Evolutionary conservation across 768 basidiomycete species (phyloP), one percentile per base, ranked within the genome.

Genomic region (Podaxis sp.): DNA sequence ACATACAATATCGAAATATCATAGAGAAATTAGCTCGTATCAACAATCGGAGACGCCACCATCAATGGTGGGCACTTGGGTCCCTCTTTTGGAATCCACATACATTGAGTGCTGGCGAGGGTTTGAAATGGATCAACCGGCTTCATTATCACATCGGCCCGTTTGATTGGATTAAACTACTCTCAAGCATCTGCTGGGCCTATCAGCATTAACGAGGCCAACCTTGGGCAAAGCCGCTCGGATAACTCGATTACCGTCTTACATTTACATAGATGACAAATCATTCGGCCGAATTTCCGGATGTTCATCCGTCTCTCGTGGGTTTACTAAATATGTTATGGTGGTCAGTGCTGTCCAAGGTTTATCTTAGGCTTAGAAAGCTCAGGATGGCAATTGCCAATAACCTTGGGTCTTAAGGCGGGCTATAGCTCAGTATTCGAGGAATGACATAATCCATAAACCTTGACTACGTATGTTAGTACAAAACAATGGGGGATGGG

Each of bases 401-500:
- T 32, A 2, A 9, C 32, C 7, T 32, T 32, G 7, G 32, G 32
- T 32, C 27, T 32, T 9, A 32, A 32, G 32, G 32, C 32, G 32
- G 28, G 9, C 28, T 32, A 32, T 32, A 32, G 7, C 32, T 3
- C 32, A 7, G 32, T 32, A 7, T 32, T 32, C 32, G 32, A 32
- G 42, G 9, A 32, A 38, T 21, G 23, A 42, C 21, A 23, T 16
- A 18, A 48, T 55, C 25, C 44, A 54, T 55, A 36, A 37, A 27
- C 14, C 51, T 48, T 35, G 44, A 36, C 44, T 55, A 61, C 44
- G 51, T 40, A 54, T 60, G 48, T 60, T 53, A 27, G 51, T 54
- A 61, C 52, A 61, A 52, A 52, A 60, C 50, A 52, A 59, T 16
- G 16, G 28, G 50, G 18, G 27, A 36, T 52, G 38, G 21, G 37